A percentile compares a stretch with the other conserved stretches of the same genome.
phyloP scores from a whole-genome alignment of 805 yeast species.

The Lachancea nothofagi region DNA sequence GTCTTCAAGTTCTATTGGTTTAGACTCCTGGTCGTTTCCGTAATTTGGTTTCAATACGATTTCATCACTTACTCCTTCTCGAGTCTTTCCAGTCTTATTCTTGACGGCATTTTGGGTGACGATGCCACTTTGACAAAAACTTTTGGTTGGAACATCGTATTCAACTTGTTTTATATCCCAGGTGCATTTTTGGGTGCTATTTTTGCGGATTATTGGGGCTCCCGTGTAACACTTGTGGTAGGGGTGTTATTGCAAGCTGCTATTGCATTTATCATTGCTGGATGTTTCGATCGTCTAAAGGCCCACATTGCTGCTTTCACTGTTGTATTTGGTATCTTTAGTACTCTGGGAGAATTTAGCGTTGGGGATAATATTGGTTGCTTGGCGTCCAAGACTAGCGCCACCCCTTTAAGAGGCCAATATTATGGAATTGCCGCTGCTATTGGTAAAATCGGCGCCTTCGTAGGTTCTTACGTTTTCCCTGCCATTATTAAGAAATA shows the following conservation, averaged over 20 bases:
- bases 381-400: constrained; percentile 77
- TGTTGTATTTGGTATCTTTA: constrained; percentile 83
- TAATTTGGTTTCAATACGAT: constrained; percentile 90
- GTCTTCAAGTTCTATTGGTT: constrained; percentile 80
- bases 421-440: constrained; percentile 92
- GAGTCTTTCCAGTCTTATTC: constrained; percentile 69
- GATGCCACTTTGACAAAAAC: constrained; percentile 60
- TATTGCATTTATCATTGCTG: constrained; percentile 82
- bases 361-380: constrained; percentile 91
- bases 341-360: constrained; percentile 86
- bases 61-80: constrained; percentile 85
- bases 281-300: constrained; percentile 49
- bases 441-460: constrained; percentile 86
- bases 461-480: constrained; percentile 83
- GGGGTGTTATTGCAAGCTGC: constrained; percentile 74
- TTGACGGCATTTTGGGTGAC: constrained; percentile 50
- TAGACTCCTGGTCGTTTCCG: constrained; percentile 60
- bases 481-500: constrained; percentile 66
- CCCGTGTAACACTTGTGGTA: constrained; percentile 64
- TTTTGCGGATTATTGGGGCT: constrained; percentile 85
- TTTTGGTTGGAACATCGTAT: constrained; percentile 89
- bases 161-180: constrained; percentile 83
- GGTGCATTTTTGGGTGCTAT: constrained; percentile 87
- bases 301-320: constrained; percentile 70
- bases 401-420: constrained; percentile 85